These are phyloP conservation scores for barley (Hordeum vulgare) DNA, from an alignment of 176 grass and related monocot genomes.

Conservation along the genomic window DNA sequence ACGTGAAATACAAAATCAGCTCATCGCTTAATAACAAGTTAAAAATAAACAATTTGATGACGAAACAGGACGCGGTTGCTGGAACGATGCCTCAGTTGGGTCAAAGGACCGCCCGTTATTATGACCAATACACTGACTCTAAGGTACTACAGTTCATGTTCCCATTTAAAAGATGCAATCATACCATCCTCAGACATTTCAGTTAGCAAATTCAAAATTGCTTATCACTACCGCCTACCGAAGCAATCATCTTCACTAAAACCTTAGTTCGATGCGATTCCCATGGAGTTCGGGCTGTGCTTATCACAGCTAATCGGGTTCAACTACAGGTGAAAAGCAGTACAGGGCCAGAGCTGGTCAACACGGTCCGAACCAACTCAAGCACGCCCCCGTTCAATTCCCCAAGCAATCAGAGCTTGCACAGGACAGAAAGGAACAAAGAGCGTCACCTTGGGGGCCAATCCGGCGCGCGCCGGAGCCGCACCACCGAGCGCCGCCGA, in stretches of 20 bases:
- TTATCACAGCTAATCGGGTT: background rate
- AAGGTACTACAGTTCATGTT: background rate
- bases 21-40: background rate
- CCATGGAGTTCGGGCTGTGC: background rate
- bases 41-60: background rate
- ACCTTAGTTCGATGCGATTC: background rate
- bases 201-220: background rate
- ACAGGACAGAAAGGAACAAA: background rate
- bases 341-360: background rate
- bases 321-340: background rate
- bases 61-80: background rate
- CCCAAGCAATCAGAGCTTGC: background rate
- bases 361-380: background rate
- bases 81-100: background rate
- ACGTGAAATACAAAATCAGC: background rate
- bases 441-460: constrained; percentile 26
- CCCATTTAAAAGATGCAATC: background rate
- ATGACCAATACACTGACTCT: background rate
- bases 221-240: background rate
- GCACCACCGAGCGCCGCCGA: constrained; percentile 21
- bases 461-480: background rate
- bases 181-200: background rate
- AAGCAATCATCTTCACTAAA: background rate
- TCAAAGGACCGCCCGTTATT: background rate
- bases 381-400: background rate